Base-by-base conservation (phyloP, 2,329 filamentous ascomycete genomes). In the Alternaria burnsii region DNA sequence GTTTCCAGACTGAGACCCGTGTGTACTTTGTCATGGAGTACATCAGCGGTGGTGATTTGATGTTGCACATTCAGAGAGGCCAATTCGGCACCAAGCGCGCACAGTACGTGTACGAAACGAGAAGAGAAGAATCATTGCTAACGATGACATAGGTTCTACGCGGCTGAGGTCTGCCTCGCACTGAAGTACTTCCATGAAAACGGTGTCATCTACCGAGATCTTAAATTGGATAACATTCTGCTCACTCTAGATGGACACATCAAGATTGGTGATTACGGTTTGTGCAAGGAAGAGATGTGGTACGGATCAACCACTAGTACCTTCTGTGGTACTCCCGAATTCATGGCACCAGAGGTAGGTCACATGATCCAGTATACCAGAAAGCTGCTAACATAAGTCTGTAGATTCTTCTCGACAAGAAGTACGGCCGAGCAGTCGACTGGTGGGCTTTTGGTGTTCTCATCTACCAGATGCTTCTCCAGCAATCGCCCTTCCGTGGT, bases 1-100 rank as follows among this genome's bases (percentile, higher is more conserved):
- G 95, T 82, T 99, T 99, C 87, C 95, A 99, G 82, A 99, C 95
- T 0, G 95, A 99, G 79, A 99, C 95, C 7, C 86, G 95, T 71
- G 94, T 99, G 22, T 99, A 99, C 83, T 99, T 99, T 76, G 95
- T 99, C 66, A 98, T 98, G 94, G 95, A 99, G 82, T 99, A 99
- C 78, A 93, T 99, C 66, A 97, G 93, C 76, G 95, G 95, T 83
- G 95, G 95, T 82, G 95, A 99, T 85, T 81, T 99, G 77, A 99
- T 99, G 95, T 85, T 98, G 81, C 95, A 99, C 82, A 99, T 99
- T 77, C 95, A 99, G 79, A 89, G 95, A 61, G 94, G 94, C 18
- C 92, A 97, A 76, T 99, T 99, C 75, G 94, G 94, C 58, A 91
- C 93, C 7, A 98, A 97, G 82, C 89, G 95, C 69, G 94, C 95